A percentile compares a stretch with the other conserved stretches of the same genome.
Conservation (phyloP, 2,329 filamentous ascomycete species). For the Elsinoe necatrix region DNA sequence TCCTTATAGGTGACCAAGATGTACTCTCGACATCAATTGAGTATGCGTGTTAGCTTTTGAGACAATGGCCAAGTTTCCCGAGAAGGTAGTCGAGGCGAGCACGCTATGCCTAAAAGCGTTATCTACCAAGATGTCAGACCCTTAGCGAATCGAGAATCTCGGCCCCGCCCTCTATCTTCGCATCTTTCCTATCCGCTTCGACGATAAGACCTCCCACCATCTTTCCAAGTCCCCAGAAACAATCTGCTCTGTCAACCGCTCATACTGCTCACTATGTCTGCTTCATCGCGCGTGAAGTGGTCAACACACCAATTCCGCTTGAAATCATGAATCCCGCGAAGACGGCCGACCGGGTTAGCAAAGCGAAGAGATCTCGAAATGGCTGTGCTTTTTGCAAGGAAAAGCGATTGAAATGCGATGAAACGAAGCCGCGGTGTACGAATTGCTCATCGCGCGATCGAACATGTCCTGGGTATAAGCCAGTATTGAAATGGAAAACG, state of each 20-base stretch:
- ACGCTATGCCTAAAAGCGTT: not conserved
- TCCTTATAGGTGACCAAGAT: too few relatives aligned
- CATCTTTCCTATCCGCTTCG: not conserved
- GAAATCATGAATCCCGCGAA: not conserved
- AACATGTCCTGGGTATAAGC: constrained; percentile 40
- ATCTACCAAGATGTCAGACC: not conserved
- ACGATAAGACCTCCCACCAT: not conserved
- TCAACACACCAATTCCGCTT: not conserved
- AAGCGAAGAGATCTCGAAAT: constrained; percentile 18
- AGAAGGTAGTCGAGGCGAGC: not conserved
- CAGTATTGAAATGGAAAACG: constrained; percentile 41
- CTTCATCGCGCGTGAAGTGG: not conserved
- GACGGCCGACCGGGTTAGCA: not conserved
- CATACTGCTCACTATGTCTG: not conserved
- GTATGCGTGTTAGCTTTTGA: too few relatives aligned
- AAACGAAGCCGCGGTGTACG: constrained; percentile 35
- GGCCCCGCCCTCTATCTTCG: not conserved
- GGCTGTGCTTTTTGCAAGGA: constrained; percentile 19
- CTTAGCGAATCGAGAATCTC: not conserved
- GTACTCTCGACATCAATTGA: too few relatives aligned
- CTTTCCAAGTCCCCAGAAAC: not conserved
- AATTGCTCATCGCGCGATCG: constrained; percentile 38
- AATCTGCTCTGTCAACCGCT: too few relatives aligned
- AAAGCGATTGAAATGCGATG: constrained; percentile 35
- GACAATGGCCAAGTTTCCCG: too few relatives aligned